Evolutionary conservation across 1,139 yeast genomes (phyloP).

Genomic region (Maudiozyma humilis): DNA sequence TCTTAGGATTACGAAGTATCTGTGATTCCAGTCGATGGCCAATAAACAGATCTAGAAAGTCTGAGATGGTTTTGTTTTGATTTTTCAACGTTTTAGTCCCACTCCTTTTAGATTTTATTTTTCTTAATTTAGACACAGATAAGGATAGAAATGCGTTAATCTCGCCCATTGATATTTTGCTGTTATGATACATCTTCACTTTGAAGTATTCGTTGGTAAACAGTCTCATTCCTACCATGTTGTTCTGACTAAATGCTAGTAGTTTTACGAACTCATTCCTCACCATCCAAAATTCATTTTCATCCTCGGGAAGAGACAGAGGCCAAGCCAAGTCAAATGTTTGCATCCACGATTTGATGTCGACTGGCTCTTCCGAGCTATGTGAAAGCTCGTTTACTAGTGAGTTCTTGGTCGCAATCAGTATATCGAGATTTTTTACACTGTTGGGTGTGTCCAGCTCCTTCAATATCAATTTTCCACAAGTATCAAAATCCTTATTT

Average conservation of each 20-base stretch:
- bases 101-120: slow-evolving; percentile 9
- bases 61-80: slow-evolving; percentile 14
- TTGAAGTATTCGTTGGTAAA: slow-evolving; percentile 18
- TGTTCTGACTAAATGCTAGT: slow-evolving; percentile 12
- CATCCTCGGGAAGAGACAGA: slow-evolving; percentile 9
- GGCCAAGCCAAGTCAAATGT: slow-evolving; percentile 22
- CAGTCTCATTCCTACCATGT: slow-evolving; percentile 8
- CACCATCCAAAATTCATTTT: slow-evolving; percentile 16
- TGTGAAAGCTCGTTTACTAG: not conserved
- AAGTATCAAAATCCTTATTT: too few species aligned
- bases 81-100: slow-evolving; percentile 6
- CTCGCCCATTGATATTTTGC: slow-evolving; percentile 17
- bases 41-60: slow-evolving; percentile 15
- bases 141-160: slow-evolving; percentile 16
- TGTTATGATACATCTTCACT: slow-evolving; percentile 18
- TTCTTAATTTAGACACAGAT: slow-evolving; percentile 7
- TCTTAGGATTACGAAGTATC: slow-evolving; percentile 16
- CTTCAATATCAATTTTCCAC: not conserved
- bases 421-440: not conserved
- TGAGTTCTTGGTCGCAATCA: not conserved
- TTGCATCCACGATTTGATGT: slow-evolving; percentile 10
- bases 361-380: not conserved
- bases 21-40: slow-evolving; percentile 2
- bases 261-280: slow-evolving; percentile 15
- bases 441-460: not conserved